A percentile compares a stretch with the other conserved stretches of the same genome.
Evolutionary conservation across 1,284 basidiomycete species (phyloP).

Genomic region (Marasmius tenuissimus): DNA sequence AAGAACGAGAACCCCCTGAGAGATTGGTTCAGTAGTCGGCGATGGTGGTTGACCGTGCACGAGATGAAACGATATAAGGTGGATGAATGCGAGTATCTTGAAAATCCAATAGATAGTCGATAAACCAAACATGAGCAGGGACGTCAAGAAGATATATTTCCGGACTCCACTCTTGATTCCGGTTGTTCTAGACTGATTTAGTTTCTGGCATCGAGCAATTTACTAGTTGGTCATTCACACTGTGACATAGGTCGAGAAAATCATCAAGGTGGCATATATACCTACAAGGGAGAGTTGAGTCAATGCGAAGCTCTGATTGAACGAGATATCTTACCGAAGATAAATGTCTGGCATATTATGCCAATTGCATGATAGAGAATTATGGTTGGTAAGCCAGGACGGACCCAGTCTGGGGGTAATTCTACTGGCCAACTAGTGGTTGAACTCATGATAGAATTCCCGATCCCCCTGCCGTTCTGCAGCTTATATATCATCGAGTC

Average conservation of each 20-base stretch:
- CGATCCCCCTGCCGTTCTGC: no score
- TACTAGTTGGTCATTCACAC: no score
- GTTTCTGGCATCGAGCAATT: no score
- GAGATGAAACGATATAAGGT: constrained; percentile 7
- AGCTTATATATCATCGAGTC: no score
- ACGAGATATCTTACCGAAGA: no score
- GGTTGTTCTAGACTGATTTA: background rate
- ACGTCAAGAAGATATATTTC: constrained; percentile 8
- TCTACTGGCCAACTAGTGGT: no score
- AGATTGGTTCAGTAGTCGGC: background rate
- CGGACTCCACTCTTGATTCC: constrained; percentile 5
- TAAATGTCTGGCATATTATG: background rate
- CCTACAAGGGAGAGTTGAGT: background rate
- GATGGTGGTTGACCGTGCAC: background rate
- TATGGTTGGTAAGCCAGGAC: no score
- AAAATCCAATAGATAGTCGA: constrained; percentile 18
- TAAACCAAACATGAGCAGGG: constrained; percentile 14
- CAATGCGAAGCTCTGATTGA: no score
- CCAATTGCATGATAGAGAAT: background rate
- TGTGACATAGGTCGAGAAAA: constrained; percentile 9
- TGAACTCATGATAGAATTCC: no score
- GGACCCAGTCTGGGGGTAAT: no score
- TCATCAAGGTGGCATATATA: constrained; percentile 9
- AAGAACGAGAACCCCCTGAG: constrained; percentile 10
- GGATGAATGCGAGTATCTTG: constrained; percentile 12